Conservation (phyloP, 108 stramenopile species). For the Fragilariopsis cylindrus region DNA sequence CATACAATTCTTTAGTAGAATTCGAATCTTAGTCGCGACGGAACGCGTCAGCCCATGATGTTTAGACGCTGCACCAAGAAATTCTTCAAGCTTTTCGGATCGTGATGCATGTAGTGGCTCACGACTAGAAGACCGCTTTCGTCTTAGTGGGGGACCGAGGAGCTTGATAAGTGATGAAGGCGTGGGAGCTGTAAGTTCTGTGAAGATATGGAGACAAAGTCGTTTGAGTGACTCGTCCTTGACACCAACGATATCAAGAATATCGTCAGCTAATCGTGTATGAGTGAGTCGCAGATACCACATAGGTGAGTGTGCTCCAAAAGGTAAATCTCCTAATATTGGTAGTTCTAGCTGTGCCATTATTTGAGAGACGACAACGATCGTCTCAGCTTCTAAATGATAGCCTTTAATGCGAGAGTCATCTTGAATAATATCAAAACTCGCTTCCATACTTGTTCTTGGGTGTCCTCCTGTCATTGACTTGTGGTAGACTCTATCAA, state of each 20-base stretch:
- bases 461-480: slow-evolving; percentile 79
- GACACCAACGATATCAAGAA: slow-evolving; percentile 75
- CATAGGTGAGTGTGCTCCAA: slow-evolving; percentile 47
- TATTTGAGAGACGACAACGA: slow-evolving; percentile 59
- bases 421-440: slow-evolving; percentile 80
- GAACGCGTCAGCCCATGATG: slow-evolving; percentile 47
- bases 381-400: slow-evolving; percentile 61
- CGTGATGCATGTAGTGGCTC: neutral
- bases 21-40: slow-evolving; percentile 45
- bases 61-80: slow-evolving; percentile 36
- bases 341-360: slow-evolving; percentile 34
- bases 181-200: slow-evolving; percentile 53
- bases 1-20: slow-evolving; percentile 48
- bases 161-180: slow-evolving; percentile 36
- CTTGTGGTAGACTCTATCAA: slow-evolving; percentile 64
- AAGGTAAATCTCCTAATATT: slow-evolving; percentile 25
- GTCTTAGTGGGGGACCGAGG: slow-evolving; percentile 28
- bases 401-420: slow-evolving; percentile 39
- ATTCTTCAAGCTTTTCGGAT: slow-evolving; percentile 35
- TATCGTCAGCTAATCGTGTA: slow-evolving; percentile 62
- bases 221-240: slow-evolving; percentile 56
- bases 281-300: slow-evolving; percentile 76
- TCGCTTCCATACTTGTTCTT: slow-evolving; percentile 71
- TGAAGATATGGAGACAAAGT: slow-evolving; percentile 53
- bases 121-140: slow-evolving; percentile 34